Conservation (phyloP, 2,329 filamentous ascomycete genomes). For the Aspergillus japonicus region DNA sequence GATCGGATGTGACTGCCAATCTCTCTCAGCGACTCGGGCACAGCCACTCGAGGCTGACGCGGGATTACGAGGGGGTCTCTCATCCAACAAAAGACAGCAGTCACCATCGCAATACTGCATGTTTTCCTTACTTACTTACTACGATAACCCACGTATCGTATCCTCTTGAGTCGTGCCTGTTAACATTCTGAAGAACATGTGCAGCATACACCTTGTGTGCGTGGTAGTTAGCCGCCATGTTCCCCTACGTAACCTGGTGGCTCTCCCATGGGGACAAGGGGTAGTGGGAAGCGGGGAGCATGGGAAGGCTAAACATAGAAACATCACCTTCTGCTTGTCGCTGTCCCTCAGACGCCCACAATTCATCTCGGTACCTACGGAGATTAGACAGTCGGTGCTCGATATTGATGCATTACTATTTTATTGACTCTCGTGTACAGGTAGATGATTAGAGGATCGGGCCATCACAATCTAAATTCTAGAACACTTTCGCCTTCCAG, state of each 20-base stretch:
- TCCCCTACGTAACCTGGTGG: neutral
- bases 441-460: neutral
- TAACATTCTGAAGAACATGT: neutral
- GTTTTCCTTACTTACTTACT: neutral
- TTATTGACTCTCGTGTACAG: neutral
- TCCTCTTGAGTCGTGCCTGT: neutral
- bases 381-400: neutral
- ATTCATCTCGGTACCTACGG: neutral
- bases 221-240: neutral
- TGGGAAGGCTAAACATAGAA: neutral
- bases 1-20: neutral
- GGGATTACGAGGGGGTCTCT: no score
- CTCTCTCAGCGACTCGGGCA: neutral
- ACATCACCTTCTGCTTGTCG: neutral
- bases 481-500: neutral
- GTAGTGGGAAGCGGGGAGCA: neutral
- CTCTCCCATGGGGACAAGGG: neutral
- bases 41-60: neutral
- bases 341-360: neutral
- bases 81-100: no score
- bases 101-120: neutral
- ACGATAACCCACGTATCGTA: neutral
- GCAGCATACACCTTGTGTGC: neutral
- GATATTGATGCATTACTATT: neutral
- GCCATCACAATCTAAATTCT: neutral